Evolutionary conservation across 306 rosid genomes (phyloP).

Genomic region (Trichosanthes truncata): DNA sequence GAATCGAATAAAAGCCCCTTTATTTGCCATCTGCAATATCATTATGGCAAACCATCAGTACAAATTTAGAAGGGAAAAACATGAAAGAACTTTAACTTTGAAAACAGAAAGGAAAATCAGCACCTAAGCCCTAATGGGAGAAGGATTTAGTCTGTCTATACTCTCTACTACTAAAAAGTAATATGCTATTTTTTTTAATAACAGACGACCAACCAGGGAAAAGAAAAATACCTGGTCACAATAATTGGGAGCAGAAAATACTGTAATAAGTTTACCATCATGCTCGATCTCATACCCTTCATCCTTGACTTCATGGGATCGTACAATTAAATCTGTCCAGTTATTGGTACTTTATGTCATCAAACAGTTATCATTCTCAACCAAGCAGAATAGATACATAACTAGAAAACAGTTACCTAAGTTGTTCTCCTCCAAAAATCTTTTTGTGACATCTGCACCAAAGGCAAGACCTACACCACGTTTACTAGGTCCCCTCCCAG

Average conservation of each 20-base stretch:
- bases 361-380: not conserved
- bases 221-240: conserved; percentile 83
- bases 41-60: not conserved
- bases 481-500: conserved; percentile 98
- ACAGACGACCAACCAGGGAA: not conserved
- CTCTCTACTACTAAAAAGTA: not conserved
- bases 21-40: conserved; percentile 89
- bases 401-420: conserved; percentile 39
- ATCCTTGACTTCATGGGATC: conserved; percentile 99
- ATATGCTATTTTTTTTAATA: not conserved
- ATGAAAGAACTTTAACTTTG: not conserved
- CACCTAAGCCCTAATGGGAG: not conserved
- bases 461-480: conserved; percentile 97
- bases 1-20: conserved; percentile 96
- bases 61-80: not conserved
- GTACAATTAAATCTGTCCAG: conserved; percentile 78
- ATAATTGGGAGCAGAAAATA: conserved; percentile 98
- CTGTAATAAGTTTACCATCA: conserved; percentile 94
- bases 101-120: not conserved
- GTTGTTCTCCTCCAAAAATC: conserved; percentile 78
- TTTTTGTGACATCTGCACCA: conserved; percentile 83
- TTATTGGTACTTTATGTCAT: not conserved
- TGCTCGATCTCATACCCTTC: conserved; percentile 98
- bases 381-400: not conserved
- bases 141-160: not conserved